Percentiles rank a stretch among this genome's conserved stretches.
These are phyloP conservation scores for Solioccasus polychromus DNA, from an alignment of 768 basidiomycete species.

Conservation along the genomic window DNA sequence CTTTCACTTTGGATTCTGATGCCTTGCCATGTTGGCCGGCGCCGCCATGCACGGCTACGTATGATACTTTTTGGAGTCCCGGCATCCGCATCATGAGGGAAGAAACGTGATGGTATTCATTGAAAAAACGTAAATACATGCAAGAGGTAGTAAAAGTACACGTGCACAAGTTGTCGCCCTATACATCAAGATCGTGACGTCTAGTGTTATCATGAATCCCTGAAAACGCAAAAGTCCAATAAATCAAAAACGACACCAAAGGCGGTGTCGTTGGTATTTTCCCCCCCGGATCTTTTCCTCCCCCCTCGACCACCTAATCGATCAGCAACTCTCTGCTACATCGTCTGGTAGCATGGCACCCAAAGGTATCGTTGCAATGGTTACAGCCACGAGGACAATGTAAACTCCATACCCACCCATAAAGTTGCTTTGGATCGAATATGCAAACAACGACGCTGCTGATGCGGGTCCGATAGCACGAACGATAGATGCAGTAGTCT, in stretches of 20 bases:
- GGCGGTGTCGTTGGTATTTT: background rate
- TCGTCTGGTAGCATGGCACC: conserved; percentile 21
- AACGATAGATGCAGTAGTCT: conserved; percentile 28
- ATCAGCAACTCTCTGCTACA: conserved; percentile 16
- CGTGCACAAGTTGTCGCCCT: background rate
- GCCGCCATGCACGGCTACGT: conserved; percentile 73
- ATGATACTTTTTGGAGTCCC: conserved; percentile 25
- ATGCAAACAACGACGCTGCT: conserved; percentile 36
- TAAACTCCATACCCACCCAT: conserved; percentile 39
- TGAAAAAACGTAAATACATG: conserved; percentile 24
- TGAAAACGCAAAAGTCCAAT: conserved; percentile 3
- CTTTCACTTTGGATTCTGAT: conserved; percentile 52
- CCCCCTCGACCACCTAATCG: background rate
- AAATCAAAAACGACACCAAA: conserved; percentile 9
- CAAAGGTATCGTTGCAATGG: conserved; percentile 17
- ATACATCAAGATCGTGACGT: conserved; percentile 4
- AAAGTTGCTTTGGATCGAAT: conserved; percentile 33
- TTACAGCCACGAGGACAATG: conserved; percentile 17
- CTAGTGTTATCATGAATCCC: conserved; percentile 2
- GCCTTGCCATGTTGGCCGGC: conserved; percentile 60
- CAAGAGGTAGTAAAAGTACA: conserved; percentile 20
- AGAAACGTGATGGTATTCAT: conserved; percentile 17
- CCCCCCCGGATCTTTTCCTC: background rate
- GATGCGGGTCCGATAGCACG: conserved; percentile 34
- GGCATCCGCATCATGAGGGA: conserved; percentile 5